Evolutionary conservation across 2,329 filamentous ascomycete genomes (phyloP), one percentile per base, ranked within the genome.

Genomic region (Calcarisporium arbuscula): DNA sequence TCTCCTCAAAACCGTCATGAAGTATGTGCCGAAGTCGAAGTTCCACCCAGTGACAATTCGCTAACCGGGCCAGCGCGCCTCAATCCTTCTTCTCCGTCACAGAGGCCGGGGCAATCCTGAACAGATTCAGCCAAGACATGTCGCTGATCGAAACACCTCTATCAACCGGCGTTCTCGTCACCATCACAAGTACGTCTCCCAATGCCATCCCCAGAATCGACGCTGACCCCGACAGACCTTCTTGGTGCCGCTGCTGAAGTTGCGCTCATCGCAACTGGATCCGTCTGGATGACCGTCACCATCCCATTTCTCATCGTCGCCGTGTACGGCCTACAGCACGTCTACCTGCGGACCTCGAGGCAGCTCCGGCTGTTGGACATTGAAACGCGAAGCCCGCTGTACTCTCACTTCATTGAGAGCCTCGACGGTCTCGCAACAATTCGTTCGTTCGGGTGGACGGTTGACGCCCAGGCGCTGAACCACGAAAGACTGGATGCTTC

Each of bases 391-490:
- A 48, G 49, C 7, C 57, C 56, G 3, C 40, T 62, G 1, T 58
- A 57, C 30, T 54, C 53, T 0, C 48, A 50, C 19, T 57, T 64
- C 17, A 51, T 59, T 12, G 70, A 73, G 38, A 63, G 64, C 4
- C 42, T 68, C 1, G 53, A 56, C n/a, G 68, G 69, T 1, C 41
- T 72, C 2, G 43, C 56, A 1, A 70, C 67, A 0, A 67, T 74
- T 28, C 61, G 72, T 15, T 68, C 71, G 2, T 74, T 74, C 37
- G 64, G 65, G 4, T 77, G 73, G 73, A 9, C 10, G 22, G 14
- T 9, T 25, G 10, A 25, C 22, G 10, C 10, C 14, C 10, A 10
- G 10, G 22, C 22, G 10, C 22, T 9, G 22, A 25, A 25, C 14
- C 22, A 25, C 14, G 10, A 14, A 9, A 9, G 10, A 9, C 22